phyloP scores from a whole-genome alignment of 2,329 filamentous ascomycete genomes.

The Leptoxyphium fumago region DNA sequence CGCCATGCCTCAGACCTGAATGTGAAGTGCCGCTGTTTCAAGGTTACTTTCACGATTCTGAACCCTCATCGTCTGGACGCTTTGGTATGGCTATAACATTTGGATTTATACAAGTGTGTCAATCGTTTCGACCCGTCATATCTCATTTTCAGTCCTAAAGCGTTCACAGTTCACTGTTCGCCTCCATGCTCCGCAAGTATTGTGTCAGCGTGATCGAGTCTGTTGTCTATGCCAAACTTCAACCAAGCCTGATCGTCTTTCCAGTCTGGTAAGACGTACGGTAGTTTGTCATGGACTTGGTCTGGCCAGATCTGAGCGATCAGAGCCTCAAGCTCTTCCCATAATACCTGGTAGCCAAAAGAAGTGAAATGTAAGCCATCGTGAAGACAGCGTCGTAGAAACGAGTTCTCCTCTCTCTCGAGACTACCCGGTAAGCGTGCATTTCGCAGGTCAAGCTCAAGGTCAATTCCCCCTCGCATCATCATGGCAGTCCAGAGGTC shows the following conservation, averaged over 20 bases:
- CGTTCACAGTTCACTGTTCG: too few relatives aligned
- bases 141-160: too few relatives aligned
- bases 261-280: slow-evolving; percentile 41
- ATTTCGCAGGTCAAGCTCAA: slow-evolving; percentile 17
- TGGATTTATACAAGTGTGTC: too few relatives aligned
- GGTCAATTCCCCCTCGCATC: slow-evolving; percentile 42
- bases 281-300: slow-evolving; percentile 36
- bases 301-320: slow-evolving; percentile 41
- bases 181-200: too few relatives aligned
- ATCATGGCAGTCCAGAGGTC: slow-evolving; percentile 74
- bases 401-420: slow-evolving; percentile 43
- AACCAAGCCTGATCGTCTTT: slow-evolving; percentile 20
- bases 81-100: too few relatives aligned
- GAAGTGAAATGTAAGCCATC: slow-evolving; percentile 48
- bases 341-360: slow-evolving; percentile 42
- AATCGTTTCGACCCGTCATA: too few relatives aligned
- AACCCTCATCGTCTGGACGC: too few relatives aligned
- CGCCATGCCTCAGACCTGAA: too few relatives aligned
- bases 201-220: too few relatives aligned
- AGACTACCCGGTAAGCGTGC: slow-evolving; percentile 41
- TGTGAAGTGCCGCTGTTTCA: too few relatives aligned
- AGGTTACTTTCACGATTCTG: too few relatives aligned
- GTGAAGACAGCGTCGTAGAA: slow-evolving; percentile 35
- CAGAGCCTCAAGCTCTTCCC: slow-evolving; percentile 36
- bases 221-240: too few relatives aligned